Percentiles rank a stretch among this genome's conserved stretches.
Evolutionary conservation across 2,329 filamentous ascomycete genomes (phyloP).

Genomic region (Fusarium sp.): DNA sequence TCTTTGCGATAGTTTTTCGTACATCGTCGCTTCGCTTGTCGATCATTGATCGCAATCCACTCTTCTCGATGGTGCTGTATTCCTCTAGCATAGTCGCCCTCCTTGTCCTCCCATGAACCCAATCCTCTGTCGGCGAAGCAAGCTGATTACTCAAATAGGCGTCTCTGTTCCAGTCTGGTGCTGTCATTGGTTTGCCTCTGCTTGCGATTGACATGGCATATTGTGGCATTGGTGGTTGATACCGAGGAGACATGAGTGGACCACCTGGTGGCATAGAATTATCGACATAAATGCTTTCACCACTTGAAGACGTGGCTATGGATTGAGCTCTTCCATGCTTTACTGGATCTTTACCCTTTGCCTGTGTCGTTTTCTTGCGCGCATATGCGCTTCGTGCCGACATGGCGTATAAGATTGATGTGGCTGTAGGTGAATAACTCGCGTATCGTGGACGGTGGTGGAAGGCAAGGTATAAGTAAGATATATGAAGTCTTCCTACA

Average conservation of each 20-base stretch:
- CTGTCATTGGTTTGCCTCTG: constrained; percentile 21
- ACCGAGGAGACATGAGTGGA: constrained; percentile 57
- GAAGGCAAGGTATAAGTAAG: background rate
- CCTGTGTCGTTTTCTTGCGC: constrained; percentile 67
- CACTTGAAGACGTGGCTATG: constrained; percentile 51
- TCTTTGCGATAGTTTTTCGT: constrained; percentile 63
- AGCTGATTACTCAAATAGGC: constrained; percentile 46
- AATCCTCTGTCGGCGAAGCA: constrained; percentile 49
- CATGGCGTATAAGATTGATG: constrained; percentile 51
- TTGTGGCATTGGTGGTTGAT: constrained; percentile 48
- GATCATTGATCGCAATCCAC: constrained; percentile 61
- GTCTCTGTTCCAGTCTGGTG: constrained; percentile 35
- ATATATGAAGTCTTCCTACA: background rate
- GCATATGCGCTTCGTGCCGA: constrained; percentile 69
- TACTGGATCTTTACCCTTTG: constrained; percentile 50
- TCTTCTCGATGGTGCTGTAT: constrained; percentile 65
- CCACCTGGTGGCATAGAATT: constrained; percentile 49
- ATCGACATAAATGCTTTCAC: constrained; percentile 55
- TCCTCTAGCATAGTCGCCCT: constrained; percentile 59
- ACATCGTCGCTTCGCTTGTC: constrained; percentile 68
- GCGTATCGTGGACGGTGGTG: background rate
- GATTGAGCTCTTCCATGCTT: constrained; percentile 50
- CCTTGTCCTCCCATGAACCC: constrained; percentile 56
- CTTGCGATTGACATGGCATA: constrained; percentile 6
- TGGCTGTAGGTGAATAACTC: background rate